Percentiles rank a stretch among this genome's conserved stretches.
These are phyloP conservation scores for Gilbertella persicaria DNA, from an alignment of 371 early-diverging fungal species.

Conservation along the genomic window DNA sequence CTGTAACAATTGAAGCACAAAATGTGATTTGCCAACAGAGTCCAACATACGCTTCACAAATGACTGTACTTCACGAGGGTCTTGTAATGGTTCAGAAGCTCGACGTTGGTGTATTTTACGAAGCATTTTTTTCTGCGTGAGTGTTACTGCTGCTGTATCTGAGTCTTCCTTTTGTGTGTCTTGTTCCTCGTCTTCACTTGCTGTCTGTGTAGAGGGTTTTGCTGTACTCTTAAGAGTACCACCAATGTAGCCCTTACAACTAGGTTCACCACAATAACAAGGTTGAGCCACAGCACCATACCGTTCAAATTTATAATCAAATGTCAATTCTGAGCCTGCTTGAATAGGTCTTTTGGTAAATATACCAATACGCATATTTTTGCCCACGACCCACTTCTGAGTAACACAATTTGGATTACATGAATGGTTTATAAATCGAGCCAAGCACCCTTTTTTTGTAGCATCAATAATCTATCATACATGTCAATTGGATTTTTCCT, in stretches of 20 bases:
- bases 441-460: slow-evolving; percentile 79
- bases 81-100: slow-evolving; percentile 37
- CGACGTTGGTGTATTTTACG: slow-evolving; percentile 15
- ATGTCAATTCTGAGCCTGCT: slow-evolving; percentile 84
- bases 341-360: slow-evolving; percentile 71
- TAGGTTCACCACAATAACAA: slow-evolving; percentile 88
- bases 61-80: slow-evolving; percentile 59
- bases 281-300: slow-evolving; percentile 83
- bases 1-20: slow-evolving; percentile 44
- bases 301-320: slow-evolving; percentile 89
- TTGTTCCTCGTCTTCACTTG: slow-evolving; percentile 30
- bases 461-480: slow-evolving; percentile 80
- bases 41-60: slow-evolving; percentile 65
- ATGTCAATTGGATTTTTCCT: not conserved
- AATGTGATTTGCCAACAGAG: slow-evolving; percentile 52
- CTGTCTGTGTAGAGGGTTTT: slow-evolving; percentile 6
- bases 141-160: slow-evolving; percentile 26
- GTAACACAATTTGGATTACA: slow-evolving; percentile 87
- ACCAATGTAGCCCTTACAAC: slow-evolving; percentile 90
- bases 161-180: slow-evolving; percentile 39
- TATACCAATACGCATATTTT: slow-evolving; percentile 75
- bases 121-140: slow-evolving; percentile 28
- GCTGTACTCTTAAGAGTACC: slow-evolving; percentile 38
- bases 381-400: slow-evolving; percentile 83
- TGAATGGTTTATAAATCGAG: slow-evolving; percentile 91